Conservation (phyloP, 352 stramenopile genomes). For the Globisporangium uncinulatum region DNA sequence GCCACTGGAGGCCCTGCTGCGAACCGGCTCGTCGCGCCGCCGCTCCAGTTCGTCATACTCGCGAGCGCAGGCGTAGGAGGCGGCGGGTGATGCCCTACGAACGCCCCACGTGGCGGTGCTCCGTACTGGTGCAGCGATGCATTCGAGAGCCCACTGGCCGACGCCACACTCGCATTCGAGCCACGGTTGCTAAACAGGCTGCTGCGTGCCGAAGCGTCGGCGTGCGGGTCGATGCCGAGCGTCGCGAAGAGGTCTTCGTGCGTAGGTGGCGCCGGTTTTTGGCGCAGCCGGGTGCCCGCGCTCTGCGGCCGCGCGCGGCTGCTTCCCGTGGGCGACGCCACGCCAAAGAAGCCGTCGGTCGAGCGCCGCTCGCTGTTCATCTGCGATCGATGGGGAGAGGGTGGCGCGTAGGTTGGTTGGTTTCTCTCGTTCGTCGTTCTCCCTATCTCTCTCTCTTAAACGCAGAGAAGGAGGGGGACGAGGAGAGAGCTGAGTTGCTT, state of each 20-base stretch:
- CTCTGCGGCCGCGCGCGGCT: slow-evolving; percentile 33
- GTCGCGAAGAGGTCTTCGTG: slow-evolving; percentile 53
- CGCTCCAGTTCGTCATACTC: slow-evolving; percentile 13
- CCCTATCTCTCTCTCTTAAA: background rate
- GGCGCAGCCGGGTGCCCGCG: slow-evolving; percentile 50
- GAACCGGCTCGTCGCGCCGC: slow-evolving; percentile 11
- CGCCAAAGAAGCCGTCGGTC: slow-evolving; percentile 9
- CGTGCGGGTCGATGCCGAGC: slow-evolving; percentile 33
- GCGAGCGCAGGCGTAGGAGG: slow-evolving; percentile 5
- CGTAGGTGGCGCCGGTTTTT: slow-evolving; percentile 34
- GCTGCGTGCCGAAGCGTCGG: slow-evolving; percentile 22
- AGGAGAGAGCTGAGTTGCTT: background rate
- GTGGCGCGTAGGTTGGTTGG: no score
- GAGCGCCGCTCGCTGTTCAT: slow-evolving; percentile 14
- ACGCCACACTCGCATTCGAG: slow-evolving; percentile 16
- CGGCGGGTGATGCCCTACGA: background rate
- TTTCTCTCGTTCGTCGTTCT: background rate
- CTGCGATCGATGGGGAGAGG: slow-evolving; percentile 7
- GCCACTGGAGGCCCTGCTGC: slow-evolving; percentile 1
- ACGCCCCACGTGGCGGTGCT: slow-evolving; percentile 4
- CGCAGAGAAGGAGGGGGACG: background rate
- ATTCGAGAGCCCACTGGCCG: slow-evolving; percentile 10
- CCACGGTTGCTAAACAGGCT: slow-evolving; percentile 19
- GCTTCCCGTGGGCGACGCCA: slow-evolving; percentile 5
- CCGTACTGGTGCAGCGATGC: slow-evolving; percentile 12